phyloP scores from a whole-genome alignment of 1,284 basidiomycete species.

The Phaffia rhodozyma region DNA sequence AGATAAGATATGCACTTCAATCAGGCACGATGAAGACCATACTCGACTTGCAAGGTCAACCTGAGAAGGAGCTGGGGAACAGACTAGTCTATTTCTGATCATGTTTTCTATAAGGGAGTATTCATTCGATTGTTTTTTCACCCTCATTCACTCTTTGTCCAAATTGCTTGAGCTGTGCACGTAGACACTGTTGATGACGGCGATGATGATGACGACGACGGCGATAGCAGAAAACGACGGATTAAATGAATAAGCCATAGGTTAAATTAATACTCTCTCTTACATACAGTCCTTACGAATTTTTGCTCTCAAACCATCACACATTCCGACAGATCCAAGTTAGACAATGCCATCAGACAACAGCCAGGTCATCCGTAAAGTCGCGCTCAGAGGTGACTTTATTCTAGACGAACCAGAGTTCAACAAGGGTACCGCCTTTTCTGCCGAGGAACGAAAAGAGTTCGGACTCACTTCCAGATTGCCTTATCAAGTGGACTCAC shows the following conservation, averaged over 20 bases:
- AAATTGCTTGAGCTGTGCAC: too few species aligned
- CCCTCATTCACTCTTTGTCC: too few species aligned
- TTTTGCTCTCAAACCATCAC: neutral
- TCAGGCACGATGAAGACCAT: too few species aligned
- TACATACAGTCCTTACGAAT: too few species aligned
- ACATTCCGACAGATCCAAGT: neutral
- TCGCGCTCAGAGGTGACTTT: neutral
- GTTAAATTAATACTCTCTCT: too few species aligned
- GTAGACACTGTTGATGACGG: too few species aligned
- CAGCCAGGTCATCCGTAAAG: neutral
- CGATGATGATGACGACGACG: too few species aligned
- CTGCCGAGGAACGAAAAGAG: slow-evolving; percentile 48
- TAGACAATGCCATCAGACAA: neutral
- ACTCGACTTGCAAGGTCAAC: too few species aligned
- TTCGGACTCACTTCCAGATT: slow-evolving; percentile 60
- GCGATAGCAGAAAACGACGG: neutral
- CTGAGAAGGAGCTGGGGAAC: neutral
- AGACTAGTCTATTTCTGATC: neutral
- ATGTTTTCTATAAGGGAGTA: too few species aligned
- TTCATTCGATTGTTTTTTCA: too few species aligned
- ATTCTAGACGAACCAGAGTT: slow-evolving; percentile 14
- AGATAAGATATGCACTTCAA: too few species aligned
- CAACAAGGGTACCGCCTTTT: slow-evolving; percentile 55
- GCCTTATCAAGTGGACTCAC: slow-evolving; percentile 53
- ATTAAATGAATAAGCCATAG: neutral